Evolutionary conservation across 768 basidiomycete species (phyloP).

Genomic region (Rhizopogon vinicolor): DNA sequence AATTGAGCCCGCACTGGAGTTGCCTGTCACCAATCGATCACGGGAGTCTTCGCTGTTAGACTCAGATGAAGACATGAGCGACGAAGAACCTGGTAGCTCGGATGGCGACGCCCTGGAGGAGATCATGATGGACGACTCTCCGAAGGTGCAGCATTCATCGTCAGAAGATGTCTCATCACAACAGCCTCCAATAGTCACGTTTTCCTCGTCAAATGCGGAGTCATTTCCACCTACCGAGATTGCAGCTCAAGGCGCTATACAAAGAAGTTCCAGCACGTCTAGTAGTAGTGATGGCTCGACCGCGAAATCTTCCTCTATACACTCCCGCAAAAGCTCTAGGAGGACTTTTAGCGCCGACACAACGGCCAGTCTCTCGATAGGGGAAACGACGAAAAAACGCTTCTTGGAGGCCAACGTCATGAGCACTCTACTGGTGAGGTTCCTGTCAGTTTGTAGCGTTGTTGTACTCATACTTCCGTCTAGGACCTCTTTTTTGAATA

Average conservation of each 20-base stretch:
- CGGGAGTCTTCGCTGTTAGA: conserved; percentile 51
- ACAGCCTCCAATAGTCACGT: conserved; percentile 23
- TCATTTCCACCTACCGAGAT: conserved; percentile 27
- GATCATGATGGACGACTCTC: conserved; percentile 66
- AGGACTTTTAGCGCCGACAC: conserved; percentile 33
- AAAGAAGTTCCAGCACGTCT: conserved; percentile 23
- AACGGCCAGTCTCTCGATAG: conserved; percentile 47
- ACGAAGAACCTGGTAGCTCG: conserved; percentile 65
- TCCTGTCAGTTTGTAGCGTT: background rate
- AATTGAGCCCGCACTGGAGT: conserved; percentile 58
- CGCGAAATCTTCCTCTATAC: conserved; percentile 32
- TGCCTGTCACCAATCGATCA: conserved; percentile 57
- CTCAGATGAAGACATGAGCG: conserved; percentile 79
- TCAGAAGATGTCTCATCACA: conserved; percentile 29
- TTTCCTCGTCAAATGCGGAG: conserved; percentile 24
- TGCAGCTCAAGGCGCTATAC: conserved; percentile 18
- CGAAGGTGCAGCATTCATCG: conserved; percentile 26
- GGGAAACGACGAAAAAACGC: conserved; percentile 75
- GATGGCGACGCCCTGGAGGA: conserved; percentile 84
- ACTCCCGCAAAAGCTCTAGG: conserved; percentile 54
- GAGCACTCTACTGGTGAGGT: conserved; percentile 69
- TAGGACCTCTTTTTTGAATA: conserved; percentile 95
- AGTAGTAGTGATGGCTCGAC: conserved; percentile 23
- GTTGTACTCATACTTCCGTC: background rate
- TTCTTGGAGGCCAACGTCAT: conserved; percentile 75